Percentiles rank a stretch among this genome's conserved stretches.
phyloP scores from a whole-genome alignment of 257 asterid genomes.

The Coffea eugenioides region DNA sequence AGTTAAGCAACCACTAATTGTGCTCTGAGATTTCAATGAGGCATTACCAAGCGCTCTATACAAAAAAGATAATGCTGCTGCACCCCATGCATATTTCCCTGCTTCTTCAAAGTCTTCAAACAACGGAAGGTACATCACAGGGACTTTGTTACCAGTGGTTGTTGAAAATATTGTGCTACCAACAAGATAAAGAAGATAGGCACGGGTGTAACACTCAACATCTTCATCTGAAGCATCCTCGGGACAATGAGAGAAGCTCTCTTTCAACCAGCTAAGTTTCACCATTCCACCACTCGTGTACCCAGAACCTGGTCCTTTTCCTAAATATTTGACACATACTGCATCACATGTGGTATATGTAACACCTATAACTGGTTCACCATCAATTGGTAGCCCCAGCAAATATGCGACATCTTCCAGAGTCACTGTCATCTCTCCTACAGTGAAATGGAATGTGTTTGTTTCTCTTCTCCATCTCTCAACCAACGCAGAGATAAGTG shows the following conservation, averaged over 20 bases:
- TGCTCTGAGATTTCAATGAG: constrained; percentile 88
- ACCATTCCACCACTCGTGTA: constrained; percentile 74
- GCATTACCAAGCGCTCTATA: constrained; percentile 98
- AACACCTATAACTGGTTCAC: constrained; percentile 93
- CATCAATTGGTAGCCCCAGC: constrained; percentile 87
- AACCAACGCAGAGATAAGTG: constrained; percentile 89
- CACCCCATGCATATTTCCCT: constrained; percentile 98
- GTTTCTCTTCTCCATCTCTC: constrained; percentile 99
- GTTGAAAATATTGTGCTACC: constrained; percentile 95
- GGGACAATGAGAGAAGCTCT: constrained; percentile 72
- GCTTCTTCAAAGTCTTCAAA: constrained; percentile 86
- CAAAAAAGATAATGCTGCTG: constrained; percentile 85
- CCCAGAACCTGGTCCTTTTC: constrained; percentile 45
- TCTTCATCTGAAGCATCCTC: constrained; percentile 66
- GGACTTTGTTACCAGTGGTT: constrained; percentile 96
- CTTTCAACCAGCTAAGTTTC: constrained; percentile 97
- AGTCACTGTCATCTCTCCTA: constrained; percentile 92
- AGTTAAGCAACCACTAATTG: constrained; percentile 91
- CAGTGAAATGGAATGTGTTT: constrained; percentile 83
- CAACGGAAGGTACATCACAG: constrained; percentile 93
- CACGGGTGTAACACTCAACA: constrained; percentile 74
- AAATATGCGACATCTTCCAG: constrained; percentile 92
- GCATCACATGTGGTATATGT: constrained; percentile 70
- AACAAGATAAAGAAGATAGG: constrained; percentile 88
- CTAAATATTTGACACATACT: constrained; percentile 40